phyloP scores from a whole-genome alignment of 2,329 filamentous ascomycete genomes.

The Sporothrix phasma region DNA sequence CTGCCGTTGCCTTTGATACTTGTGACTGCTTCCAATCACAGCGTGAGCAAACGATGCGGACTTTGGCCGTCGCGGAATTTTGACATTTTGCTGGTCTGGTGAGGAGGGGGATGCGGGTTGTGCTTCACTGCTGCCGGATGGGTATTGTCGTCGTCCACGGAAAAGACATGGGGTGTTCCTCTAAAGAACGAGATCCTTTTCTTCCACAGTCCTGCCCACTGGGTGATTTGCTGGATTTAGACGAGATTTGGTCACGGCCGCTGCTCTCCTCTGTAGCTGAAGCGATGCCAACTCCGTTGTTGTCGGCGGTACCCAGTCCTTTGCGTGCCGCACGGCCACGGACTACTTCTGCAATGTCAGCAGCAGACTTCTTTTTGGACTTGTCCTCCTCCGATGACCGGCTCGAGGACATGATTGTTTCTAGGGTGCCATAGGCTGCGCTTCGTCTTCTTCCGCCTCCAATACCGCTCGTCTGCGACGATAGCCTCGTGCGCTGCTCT shows the following conservation, averaged over 20 bases:
- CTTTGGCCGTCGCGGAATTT: conserved; percentile 25
- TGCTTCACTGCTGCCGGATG: not conserved
- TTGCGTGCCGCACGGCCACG: conserved; percentile 38
- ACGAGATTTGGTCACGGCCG: not conserved
- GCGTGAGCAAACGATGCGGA: conserved; percentile 37
- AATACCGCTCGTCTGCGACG: conserved; percentile 32
- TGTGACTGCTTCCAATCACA: conserved; percentile 35
- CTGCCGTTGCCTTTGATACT: conserved; percentile 19
- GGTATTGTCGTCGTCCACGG: not conserved
- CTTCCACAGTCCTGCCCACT: not conserved
- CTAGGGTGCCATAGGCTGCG: conserved; percentile 50
- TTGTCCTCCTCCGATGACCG: conserved; percentile 54
- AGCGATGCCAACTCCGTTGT: conserved; percentile 11
- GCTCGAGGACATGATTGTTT: conserved; percentile 58
- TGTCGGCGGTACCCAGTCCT: conserved; percentile 16
- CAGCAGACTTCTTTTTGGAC: conserved; percentile 48
- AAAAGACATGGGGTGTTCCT: not conserved
- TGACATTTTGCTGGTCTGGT: conserved; percentile 9
- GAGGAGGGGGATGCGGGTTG: not conserved
- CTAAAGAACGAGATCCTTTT: not conserved
- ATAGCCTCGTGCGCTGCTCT: conserved; percentile 27
- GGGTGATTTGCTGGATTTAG: not conserved
- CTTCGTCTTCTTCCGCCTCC: conserved; percentile 38
- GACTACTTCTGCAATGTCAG: conserved; percentile 45
- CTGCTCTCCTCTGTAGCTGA: conserved; percentile 26